phyloP scores from a whole-genome alignment of 148 eudicot genomes.

The Vaccinium corymbosum region DNA sequence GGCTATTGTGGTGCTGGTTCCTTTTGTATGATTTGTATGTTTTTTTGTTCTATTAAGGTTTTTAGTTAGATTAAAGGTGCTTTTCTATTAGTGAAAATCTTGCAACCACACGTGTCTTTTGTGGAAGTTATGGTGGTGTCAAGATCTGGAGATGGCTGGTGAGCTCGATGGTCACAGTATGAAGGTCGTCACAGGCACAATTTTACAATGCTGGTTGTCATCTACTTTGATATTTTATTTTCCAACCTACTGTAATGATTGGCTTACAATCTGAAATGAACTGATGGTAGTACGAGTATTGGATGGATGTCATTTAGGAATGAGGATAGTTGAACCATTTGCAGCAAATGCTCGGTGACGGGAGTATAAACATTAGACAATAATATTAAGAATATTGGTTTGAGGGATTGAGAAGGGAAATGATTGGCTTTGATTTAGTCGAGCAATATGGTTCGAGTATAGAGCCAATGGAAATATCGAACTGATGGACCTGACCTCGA shows the following conservation, averaged over 20 bases:
- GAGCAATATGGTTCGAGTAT: neutral
- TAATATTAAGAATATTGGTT: neutral
- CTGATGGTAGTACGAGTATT: neutral
- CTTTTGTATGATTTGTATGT: neutral
- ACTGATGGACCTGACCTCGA: neutral
- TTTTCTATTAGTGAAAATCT: neutral
- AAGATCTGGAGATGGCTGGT: neutral
- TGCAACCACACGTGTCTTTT: neutral
- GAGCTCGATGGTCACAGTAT: neutral
- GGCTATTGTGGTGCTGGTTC: neutral
- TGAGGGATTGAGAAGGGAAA: neutral
- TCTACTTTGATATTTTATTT: neutral
- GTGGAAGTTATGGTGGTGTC: slow-evolving; percentile 4
- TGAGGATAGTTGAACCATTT: neutral
- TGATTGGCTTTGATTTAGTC: neutral
- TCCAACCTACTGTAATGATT: neutral
- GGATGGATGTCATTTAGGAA: neutral
- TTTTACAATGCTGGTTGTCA: neutral
- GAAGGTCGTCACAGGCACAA: neutral
- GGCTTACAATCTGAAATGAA: neutral
- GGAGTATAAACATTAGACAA: neutral
- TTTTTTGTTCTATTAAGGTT: neutral
- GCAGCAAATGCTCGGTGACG: neutral
- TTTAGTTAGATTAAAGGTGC: neutral
- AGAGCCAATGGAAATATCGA: neutral